Evolutionary conservation across 805 yeast species (phyloP), one percentile per base, ranked within the genome.

Genomic region (Candida khao-thaluensis): DNA sequence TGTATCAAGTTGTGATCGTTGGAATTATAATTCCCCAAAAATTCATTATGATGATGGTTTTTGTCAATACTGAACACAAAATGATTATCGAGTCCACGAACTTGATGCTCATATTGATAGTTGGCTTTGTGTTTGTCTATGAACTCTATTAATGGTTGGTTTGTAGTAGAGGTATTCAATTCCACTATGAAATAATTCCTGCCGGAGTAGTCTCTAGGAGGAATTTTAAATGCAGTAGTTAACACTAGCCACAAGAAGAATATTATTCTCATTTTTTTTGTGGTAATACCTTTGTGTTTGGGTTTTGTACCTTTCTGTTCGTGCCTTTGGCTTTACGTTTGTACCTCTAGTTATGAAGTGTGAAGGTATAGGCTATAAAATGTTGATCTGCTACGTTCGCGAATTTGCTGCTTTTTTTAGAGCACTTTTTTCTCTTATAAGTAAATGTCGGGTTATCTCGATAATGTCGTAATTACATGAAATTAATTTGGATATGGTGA

Each of bases 121-220:
- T 49, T 51, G 11, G 55, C 55, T 3, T 74, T 69, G 54, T 74
- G 70, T 10, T 51, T 35, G 1, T 49, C 24, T 9, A 60, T 51
- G 37, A 82, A 69, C n/a, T 63, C 53, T 0, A 43, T 36, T 7
- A 69, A 50, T 7, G 67, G 61, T 18, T 39, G 38, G 31, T 45
- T 56, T 16, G 58, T 44, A 2, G 7, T 12, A 17, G 56, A 32
- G 7, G 71, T 60, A 45, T 64, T 57, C 9, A 81, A 48, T 47
- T 84, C 87, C 12, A 85, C 69, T 6, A 85, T 75, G 49, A 83
- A 82, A 60, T 85, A 85, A 43, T 75, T 73, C 30, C 71, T 68
- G 14, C 46, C 45, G 3, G 50, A 62, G 56, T 75, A 82, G 34
- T 47, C 51, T 30, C 48, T 37, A 2, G 16, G n/a, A 2, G 51